Percentiles rank a stretch among this genome's conserved stretches.
Conservation (phyloP, 2,329 filamentous ascomycete species). For the Botrytis paeoniae region DNA sequence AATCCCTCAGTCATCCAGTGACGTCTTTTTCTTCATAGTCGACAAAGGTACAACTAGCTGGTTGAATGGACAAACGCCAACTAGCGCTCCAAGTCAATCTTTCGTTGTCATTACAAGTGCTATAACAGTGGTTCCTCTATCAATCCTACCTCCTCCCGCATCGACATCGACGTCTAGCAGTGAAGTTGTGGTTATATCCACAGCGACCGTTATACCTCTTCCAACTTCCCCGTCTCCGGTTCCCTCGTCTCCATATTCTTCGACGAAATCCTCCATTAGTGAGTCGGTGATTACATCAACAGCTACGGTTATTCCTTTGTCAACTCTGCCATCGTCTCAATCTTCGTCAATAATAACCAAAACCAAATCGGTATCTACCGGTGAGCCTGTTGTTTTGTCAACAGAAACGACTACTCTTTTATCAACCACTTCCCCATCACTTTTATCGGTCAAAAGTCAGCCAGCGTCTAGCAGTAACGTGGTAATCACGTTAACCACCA, state of each 20-base stretch:
- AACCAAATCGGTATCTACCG: no score
- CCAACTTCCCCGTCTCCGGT: neutral
- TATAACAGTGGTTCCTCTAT: conserved; percentile 30
- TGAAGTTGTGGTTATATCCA: neutral
- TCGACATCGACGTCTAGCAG: neutral
- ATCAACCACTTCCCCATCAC: neutral
- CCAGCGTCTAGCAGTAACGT: neutral
- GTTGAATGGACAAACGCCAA: conserved; percentile 30
- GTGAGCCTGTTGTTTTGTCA: neutral
- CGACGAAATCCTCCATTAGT: neutral
- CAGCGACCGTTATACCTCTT: conserved; percentile 29
- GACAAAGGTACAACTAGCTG: conserved; percentile 27
- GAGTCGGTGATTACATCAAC: neutral
- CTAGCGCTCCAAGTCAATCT: conserved; percentile 17
- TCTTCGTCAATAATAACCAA: neutral
- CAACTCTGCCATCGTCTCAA: neutral
- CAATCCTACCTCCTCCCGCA: neutral
- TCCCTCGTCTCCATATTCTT: neutral
- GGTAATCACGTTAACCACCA: neutral
- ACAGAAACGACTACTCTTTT: conserved; percentile 18
- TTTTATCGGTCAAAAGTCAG: neutral
- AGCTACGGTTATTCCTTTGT: conserved; percentile 28
- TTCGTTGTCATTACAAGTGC: conserved; percentile 26
- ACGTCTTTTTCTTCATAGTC: conserved; percentile 23
- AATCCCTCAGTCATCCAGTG: neutral